These are phyloP conservation scores for Paspalum vaginatum DNA, from an alignment of 176 grass and related monocot genomes.

Conservation along the genomic window DNA sequence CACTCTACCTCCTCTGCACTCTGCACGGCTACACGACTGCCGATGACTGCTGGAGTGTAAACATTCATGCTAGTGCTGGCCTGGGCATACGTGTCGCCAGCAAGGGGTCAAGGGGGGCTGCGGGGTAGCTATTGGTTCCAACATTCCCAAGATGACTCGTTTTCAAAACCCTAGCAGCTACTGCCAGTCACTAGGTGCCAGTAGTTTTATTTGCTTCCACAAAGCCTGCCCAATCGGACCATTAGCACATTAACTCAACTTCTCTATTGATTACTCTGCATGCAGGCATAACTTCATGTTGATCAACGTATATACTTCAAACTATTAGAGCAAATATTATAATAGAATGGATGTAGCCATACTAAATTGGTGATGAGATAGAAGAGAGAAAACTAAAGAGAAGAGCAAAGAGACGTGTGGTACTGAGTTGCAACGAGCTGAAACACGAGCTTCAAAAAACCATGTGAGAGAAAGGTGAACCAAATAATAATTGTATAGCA, in stretches of 20 bases:
- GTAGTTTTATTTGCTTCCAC: background rate
- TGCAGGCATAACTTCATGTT: too few relatives aligned
- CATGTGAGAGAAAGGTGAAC: too few relatives aligned
- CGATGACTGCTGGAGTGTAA: background rate
- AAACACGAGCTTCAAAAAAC: too few relatives aligned
- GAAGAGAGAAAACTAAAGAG: too few relatives aligned
- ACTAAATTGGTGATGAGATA: too few relatives aligned
- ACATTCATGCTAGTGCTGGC: background rate
- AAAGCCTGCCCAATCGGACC: background rate
- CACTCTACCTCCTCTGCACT: background rate
- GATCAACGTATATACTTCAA: too few relatives aligned
- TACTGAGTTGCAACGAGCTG: too few relatives aligned
- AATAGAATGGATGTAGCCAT: too few relatives aligned
- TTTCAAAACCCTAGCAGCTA: slow-evolving; percentile 23
- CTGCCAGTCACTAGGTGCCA: too few relatives aligned
- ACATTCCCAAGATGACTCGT: slow-evolving; percentile 40
- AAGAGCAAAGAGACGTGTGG: too few relatives aligned
- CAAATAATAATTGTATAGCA: too few relatives aligned
- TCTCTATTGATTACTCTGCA: background rate
- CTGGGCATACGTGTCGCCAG: background rate
- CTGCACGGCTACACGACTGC: background rate
- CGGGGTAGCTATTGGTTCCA: background rate
- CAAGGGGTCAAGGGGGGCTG: background rate
- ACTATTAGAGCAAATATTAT: too few relatives aligned
- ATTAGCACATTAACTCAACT: slow-evolving; percentile 13